Conservation (phyloP, 1,284 basidiomycete species). For the Polyporus tsugae region DNA sequence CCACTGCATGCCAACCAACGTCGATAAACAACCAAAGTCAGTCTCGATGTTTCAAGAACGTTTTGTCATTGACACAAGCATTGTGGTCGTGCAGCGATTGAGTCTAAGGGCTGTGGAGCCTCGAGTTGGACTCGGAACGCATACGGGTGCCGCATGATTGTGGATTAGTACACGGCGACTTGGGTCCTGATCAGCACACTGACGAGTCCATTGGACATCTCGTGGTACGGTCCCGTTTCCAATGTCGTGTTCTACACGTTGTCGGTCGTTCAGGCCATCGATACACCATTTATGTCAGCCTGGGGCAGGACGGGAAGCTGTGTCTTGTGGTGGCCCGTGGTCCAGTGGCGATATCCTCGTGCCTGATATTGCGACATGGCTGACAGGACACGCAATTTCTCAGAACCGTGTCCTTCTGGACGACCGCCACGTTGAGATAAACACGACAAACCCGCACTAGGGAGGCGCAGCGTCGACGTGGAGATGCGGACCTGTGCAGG, state of each 20-base stretch:
- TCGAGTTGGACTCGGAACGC: neutral
- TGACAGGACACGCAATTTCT: constrained; percentile 8
- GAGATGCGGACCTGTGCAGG: neutral
- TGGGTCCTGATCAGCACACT: constrained; percentile 18
- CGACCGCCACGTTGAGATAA: neutral
- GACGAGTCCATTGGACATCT: constrained; percentile 9
- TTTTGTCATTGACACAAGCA: neutral
- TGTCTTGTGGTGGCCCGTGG: neutral
- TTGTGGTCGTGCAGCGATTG: neutral
- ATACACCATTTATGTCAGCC: neutral
- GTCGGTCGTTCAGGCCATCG: constrained; percentile 12
- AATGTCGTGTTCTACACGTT: constrained; percentile 13
- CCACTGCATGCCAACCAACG: too few species aligned
- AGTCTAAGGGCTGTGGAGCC: neutral
- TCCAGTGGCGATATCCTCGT: neutral
- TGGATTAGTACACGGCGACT: constrained; percentile 8
- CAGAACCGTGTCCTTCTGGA: neutral
- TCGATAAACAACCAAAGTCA: neutral
- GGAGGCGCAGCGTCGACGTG: constrained; percentile 1
- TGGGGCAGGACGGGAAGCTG: constrained; percentile 6
- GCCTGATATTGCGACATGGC: neutral
- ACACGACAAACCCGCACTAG: neutral
- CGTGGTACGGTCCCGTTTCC: constrained; percentile 3
- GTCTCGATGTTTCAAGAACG: neutral
- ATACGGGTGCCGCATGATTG: neutral